Percentiles rank a stretch among this genome's conserved stretches.
phyloP scores from a whole-genome alignment of 257 asterid species.

The Euphrasia confusa region DNA sequence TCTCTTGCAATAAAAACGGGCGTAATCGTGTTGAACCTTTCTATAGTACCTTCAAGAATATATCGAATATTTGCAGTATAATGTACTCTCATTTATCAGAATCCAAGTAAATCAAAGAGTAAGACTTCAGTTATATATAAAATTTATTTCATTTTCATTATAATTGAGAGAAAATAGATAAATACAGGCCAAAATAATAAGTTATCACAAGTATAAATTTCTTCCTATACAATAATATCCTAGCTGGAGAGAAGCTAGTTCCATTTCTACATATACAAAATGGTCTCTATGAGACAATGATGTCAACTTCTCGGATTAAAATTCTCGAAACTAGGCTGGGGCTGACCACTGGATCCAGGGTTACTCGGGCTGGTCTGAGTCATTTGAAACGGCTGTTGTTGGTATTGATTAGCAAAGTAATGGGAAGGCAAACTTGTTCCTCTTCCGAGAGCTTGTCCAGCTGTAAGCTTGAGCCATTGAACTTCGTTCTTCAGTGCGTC shows the following conservation, averaged over 20 bases:
- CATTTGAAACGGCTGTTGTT: constrained; percentile 26
- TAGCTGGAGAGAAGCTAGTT: neutral
- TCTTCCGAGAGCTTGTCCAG: constrained; percentile 47
- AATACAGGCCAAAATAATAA: too few relatives aligned
- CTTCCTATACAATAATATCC: constrained; percentile 22
- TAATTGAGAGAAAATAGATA: too few relatives aligned
- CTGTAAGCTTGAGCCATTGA: constrained; percentile 74
- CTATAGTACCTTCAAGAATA: too few relatives aligned
- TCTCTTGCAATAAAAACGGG: too few relatives aligned
- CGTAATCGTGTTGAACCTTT: too few relatives aligned
- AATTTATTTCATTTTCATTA: too few relatives aligned
- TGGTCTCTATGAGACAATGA: neutral
- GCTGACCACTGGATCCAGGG: constrained; percentile 31
- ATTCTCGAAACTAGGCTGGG: constrained; percentile 37
- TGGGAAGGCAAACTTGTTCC: constrained; percentile 35
- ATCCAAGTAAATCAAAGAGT: too few relatives aligned
- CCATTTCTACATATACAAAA: constrained; percentile 3
- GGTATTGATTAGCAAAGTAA: constrained; percentile 45
- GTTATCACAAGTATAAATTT: neutral
- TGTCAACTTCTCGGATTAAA: constrained; percentile 40
- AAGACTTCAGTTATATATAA: too few relatives aligned
- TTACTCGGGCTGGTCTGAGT: constrained; percentile 35
- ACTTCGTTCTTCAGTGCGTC: constrained; percentile 71
- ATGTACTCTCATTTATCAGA: too few relatives aligned
- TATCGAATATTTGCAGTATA: too few relatives aligned